Conservation (phyloP, 2,329 filamentous ascomycete species). For the Xylaria arbuscula region DNA sequence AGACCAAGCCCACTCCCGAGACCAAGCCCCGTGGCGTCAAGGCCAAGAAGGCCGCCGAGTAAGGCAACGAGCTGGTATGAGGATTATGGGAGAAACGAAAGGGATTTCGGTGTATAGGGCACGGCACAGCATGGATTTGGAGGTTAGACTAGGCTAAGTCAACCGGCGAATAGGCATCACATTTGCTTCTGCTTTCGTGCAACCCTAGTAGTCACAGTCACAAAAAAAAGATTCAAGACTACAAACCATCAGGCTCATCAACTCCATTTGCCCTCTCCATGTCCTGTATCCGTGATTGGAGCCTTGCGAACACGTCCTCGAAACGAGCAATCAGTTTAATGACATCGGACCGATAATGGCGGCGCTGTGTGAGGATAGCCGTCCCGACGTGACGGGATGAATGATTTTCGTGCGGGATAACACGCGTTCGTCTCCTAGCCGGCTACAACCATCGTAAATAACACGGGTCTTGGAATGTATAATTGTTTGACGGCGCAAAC, state of each 20-base stretch:
- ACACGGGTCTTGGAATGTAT: conserved; percentile 3
- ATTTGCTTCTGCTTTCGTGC: conserved; percentile 41
- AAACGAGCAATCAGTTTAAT: conserved; percentile 5
- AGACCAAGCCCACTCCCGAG: conserved; percentile 79
- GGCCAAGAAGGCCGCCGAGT: conserved; percentile 76
- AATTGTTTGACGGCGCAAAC: conserved; percentile 26
- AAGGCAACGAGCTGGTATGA: conserved; percentile 46
- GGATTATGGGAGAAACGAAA: conserved; percentile 34
- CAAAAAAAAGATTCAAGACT: conserved; percentile 37
- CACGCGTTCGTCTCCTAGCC: neutral
- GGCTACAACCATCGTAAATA: conserved; percentile 1
- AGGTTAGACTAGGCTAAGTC: conserved; percentile 35
- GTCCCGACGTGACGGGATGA: conserved; percentile 5
- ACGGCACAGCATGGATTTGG: conserved; percentile 37
- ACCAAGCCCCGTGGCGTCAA: conserved; percentile 82
- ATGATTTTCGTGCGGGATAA: conserved; percentile 19
- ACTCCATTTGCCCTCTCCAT: neutral
- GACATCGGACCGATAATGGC: conserved; percentile 3
- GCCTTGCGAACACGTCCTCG: neutral
- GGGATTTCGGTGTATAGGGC: conserved; percentile 27
- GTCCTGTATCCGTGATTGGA: conserved; percentile 7
- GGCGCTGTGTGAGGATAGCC: conserved; percentile 3
- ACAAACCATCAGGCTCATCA: conserved; percentile 11
- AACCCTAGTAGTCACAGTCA: conserved; percentile 43
- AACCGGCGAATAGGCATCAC: conserved; percentile 40